Percentiles rank a stretch among this genome's conserved stretches.
These are phyloP conservation scores for Pichia sp. DNA, from an alignment of 1,139 yeast genomes.

Conservation along the genomic window DNA sequence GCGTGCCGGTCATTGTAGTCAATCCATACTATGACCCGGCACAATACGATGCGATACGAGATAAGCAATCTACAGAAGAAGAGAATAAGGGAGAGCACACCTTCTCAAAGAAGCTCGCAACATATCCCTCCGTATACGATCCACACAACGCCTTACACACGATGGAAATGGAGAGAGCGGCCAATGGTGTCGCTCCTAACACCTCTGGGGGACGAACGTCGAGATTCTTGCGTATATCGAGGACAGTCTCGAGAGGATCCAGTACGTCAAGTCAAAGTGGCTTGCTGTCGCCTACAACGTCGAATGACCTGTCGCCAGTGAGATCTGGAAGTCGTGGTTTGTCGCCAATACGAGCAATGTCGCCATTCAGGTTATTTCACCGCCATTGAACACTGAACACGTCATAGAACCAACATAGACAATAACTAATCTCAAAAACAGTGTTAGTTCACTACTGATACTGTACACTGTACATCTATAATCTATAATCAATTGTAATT, in stretches of 20 bases:
- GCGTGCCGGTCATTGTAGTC: conserved; percentile 63
- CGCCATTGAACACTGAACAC: neutral
- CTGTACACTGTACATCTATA: too few species aligned
- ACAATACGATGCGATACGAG: too few species aligned
- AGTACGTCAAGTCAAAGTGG: too few species aligned
- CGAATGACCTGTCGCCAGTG: conserved; percentile 5
- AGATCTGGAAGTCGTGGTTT: conserved; percentile 3
- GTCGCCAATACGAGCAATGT: conserved; percentile 18
- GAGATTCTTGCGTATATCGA: conserved; percentile 20
- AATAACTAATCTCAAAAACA: too few species aligned
- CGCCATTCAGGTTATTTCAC: conserved; percentile 21
- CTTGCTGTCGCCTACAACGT: too few species aligned
- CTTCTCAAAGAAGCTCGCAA: too few species aligned
- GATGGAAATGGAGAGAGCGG: conserved; percentile 10
- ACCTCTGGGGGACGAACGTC: conserved; percentile 15
- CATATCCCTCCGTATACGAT: conserved; percentile 14
- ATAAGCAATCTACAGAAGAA: too few species aligned
- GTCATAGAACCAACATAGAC: too few species aligned
- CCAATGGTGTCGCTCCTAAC: conserved; percentile 1
- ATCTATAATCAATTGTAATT: too few species aligned
- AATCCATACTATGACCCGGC: conserved; percentile 43
- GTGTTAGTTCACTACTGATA: too few species aligned
- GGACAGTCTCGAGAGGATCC: neutral
- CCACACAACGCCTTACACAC: conserved; percentile 7
- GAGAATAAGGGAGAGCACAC: too few species aligned